Conservation (phyloP, 805 yeast genomes). For the Candida argentea region DNA sequence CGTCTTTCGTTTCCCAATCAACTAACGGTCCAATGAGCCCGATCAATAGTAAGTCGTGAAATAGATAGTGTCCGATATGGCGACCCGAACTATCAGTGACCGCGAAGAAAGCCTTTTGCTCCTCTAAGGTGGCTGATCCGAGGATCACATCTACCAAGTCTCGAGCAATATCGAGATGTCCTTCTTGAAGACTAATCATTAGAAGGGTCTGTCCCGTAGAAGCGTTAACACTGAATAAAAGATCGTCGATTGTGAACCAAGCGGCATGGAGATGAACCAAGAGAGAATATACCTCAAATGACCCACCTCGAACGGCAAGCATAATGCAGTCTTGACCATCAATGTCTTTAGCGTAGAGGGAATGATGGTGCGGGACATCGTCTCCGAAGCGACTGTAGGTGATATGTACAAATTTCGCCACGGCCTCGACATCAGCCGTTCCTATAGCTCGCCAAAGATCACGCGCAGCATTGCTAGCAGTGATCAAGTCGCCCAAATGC, state of each 20-base stretch:
- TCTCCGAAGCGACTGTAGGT: conserved; percentile 1
- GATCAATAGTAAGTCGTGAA: conserved; percentile 45
- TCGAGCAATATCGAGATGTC: conserved; percentile 35
- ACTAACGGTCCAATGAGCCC: conserved; percentile 44
- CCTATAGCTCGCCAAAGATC: conserved; percentile 45
- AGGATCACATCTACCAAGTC: conserved; percentile 34
- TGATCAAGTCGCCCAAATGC: conserved; percentile 26
- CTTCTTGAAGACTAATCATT: conserved; percentile 49
- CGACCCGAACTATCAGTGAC: conserved; percentile 43
- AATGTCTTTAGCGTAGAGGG: conserved; percentile 13
- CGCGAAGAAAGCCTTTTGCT: conserved; percentile 40
- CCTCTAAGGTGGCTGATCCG: conserved; percentile 32
- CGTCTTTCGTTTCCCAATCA: conserved; percentile 63
- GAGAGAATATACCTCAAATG: conserved; percentile 32
- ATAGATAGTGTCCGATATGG: conserved; percentile 64
- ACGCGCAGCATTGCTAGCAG: conserved; percentile 37
- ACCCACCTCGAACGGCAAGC: conserved; percentile 45
- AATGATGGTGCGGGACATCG: conserved; percentile 13
- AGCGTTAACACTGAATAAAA: conserved; percentile 52
- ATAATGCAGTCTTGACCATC: conserved; percentile 67
- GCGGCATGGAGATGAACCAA: conserved; percentile 36
- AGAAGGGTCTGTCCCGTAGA: conserved; percentile 46
- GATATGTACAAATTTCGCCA: conserved; percentile 4
- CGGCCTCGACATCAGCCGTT: conserved; percentile 11
- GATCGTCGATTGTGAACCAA: conserved; percentile 54